Evolutionary conservation across 306 rosid genomes (phyloP).

Genomic region (Cucurbita argyrosperma): DNA sequence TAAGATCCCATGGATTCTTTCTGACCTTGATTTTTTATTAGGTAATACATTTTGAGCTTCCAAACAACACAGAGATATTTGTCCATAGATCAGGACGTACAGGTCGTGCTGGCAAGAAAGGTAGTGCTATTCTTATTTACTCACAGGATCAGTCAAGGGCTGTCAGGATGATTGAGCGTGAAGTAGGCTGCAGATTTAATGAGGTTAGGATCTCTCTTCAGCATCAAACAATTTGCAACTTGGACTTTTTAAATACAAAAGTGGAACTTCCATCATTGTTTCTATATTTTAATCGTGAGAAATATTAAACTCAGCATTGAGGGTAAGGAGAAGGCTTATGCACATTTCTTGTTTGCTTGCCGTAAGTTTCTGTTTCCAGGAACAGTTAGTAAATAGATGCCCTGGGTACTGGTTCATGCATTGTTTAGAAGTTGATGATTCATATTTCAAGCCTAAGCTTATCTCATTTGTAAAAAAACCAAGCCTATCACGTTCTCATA

Average conservation of each 20-base stretch:
- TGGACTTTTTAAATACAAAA: background rate
- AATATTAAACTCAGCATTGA: background rate
- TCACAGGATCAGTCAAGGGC: conserved; percentile 51
- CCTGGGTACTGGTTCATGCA: background rate
- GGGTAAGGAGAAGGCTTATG: background rate
- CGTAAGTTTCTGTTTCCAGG: background rate
- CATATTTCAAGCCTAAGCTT: background rate
- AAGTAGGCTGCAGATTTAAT: conserved; percentile 67
- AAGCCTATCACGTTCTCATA: background rate
- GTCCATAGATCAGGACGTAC: conserved; percentile 98
- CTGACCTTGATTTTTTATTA: conserved; percentile 5
- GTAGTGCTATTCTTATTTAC: conserved; percentile 67
- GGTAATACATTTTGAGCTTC: conserved; percentile 92
- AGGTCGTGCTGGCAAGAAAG: conserved; percentile 98
- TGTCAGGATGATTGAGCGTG: conserved; percentile 63
- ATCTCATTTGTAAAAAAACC: background rate
- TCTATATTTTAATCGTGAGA: background rate
- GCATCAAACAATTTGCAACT: background rate
- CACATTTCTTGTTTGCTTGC: background rate
- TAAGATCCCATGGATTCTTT: background rate
- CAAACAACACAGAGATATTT: conserved; percentile 86
- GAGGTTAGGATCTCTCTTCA: conserved; percentile 35
- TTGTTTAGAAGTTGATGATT: background rate
- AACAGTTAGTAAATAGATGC: background rate
- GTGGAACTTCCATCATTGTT: background rate